Conservation (phyloP, 176 grass and related monocot species). For the Aegilops bicornis region DNA sequence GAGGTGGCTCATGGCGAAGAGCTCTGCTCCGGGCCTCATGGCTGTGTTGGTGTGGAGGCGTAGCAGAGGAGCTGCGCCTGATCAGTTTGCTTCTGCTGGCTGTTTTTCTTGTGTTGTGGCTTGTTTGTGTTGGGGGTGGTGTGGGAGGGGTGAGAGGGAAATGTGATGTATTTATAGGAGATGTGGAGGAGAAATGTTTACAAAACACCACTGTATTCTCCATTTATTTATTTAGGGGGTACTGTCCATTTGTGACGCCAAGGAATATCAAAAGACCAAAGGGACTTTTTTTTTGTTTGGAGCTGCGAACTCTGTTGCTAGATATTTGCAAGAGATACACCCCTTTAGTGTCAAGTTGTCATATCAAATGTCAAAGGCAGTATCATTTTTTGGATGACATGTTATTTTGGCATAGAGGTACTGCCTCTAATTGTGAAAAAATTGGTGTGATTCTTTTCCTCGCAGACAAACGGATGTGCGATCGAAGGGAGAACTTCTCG, state of each 20-base stretch:
- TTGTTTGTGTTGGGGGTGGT: not conserved
- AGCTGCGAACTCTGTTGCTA: not conserved
- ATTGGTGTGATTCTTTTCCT: not conserved
- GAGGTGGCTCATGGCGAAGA: constrained; percentile 23
- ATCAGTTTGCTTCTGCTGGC: not conserved
- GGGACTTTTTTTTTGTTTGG: constrained; percentile 7
- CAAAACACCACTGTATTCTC: no score
- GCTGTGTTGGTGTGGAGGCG: not conserved
- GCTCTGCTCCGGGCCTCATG: constrained; percentile 64
- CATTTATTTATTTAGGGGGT: not conserved
- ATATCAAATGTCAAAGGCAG: not conserved
- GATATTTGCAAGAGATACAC: not conserved
- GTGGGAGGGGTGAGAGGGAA: constrained; percentile 23
- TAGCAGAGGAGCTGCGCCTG: not conserved
- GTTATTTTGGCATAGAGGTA: not conserved
- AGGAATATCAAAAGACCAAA: constrained; percentile 31
- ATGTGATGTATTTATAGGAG: constrained; percentile 48
- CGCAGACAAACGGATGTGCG: not conserved
- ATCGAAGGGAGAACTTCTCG: not conserved
- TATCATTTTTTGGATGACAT: not conserved
- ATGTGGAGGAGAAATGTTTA: not conserved
- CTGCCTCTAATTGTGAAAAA: no score
- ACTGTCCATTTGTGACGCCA: constrained; percentile 3
- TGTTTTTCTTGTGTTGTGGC: not conserved
- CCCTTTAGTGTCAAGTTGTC: not conserved